Evolutionary conservation across 2,329 filamentous ascomycete species (phyloP).

Genomic region (Cercospora zeina): DNA sequence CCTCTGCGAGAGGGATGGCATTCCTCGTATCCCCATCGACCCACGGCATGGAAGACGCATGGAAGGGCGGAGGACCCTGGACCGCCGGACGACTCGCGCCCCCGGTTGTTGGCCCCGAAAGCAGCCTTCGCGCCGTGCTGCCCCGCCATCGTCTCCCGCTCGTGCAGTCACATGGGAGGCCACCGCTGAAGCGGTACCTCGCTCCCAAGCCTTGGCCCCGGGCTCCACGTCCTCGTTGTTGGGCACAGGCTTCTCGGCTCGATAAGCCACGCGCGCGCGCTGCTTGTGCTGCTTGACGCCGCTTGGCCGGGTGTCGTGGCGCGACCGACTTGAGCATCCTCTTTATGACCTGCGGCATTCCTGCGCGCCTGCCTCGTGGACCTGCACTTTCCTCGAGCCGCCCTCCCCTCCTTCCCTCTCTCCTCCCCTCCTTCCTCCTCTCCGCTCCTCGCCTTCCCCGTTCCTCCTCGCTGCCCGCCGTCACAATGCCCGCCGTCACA

Average conservation of each 20-base stretch:
- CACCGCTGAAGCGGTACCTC: too few species aligned
- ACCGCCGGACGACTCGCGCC: too few species aligned
- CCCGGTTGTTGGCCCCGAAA: not conserved
- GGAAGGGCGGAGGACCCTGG: slow-evolving; percentile 4
- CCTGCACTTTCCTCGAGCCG: not conserved
- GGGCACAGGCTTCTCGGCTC: not conserved
- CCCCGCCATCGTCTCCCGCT: not conserved
- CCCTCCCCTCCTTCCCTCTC: not conserved
- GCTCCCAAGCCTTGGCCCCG: not conserved
- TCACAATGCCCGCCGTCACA: too few species aligned
- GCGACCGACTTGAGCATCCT: not conserved
- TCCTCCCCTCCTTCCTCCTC: not conserved
- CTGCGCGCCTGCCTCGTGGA: not conserved
- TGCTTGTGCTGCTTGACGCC: slow-evolving; percentile 8
- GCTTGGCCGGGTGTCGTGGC: slow-evolving; percentile 2
- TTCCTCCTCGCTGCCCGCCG: too few species aligned
- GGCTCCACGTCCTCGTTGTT: not conserved
- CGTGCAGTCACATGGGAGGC: not conserved
- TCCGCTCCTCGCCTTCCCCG: not conserved
- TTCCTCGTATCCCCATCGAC: too few species aligned
- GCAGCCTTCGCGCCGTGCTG: slow-evolving; percentile 1
- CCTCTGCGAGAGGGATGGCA: not conserved
- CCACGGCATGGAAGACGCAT: slow-evolving; percentile 5
- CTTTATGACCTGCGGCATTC: slow-evolving; percentile 1
- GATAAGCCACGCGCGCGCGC: not conserved